A percentile compares a stretch with the other conserved stretches of the same genome.
These are phyloP conservation scores for Arxiozyma slooffiae DNA, from an alignment of 1,139 yeast genomes.

Conservation along the genomic window DNA sequence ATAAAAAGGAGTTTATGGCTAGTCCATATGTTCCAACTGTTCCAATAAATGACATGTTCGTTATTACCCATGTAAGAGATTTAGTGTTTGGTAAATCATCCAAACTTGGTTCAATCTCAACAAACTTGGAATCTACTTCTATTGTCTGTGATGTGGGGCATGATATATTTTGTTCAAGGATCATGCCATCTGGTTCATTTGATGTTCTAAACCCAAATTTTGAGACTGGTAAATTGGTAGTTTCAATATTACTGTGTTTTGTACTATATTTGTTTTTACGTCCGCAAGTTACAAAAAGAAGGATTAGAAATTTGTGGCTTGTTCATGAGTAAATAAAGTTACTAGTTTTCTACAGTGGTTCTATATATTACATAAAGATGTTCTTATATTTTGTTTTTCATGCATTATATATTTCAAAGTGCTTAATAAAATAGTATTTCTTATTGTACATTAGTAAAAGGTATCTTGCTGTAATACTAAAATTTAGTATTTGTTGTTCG, in stretches of 20 bases:
- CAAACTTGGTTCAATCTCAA: constrained; percentile 45
- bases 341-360: not conserved
- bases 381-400: not conserved
- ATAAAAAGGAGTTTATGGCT: constrained; percentile 51
- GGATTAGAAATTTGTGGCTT: constrained; percentile 34
- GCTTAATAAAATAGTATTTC: too few species aligned
- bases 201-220: constrained; percentile 64
- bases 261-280: constrained; percentile 39
- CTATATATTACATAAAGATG: not conserved
- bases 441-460: too few species aligned
- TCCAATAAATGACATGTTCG: constrained; percentile 37
- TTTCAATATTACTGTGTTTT: constrained; percentile 49
- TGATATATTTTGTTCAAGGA: constrained; percentile 67
- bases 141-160: constrained; percentile 57
- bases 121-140: constrained; percentile 74
- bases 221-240: constrained; percentile 52
- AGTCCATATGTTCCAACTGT: constrained; percentile 60
- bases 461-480: not conserved
- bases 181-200: constrained; percentile 76
- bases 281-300: constrained; percentile 51
- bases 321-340: constrained; percentile 16
- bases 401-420: too few species aligned
- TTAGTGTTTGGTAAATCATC: constrained; percentile 16
- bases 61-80: constrained; percentile 36
- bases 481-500: not conserved